Evolutionary conservation across 2,329 filamentous ascomycete species (phyloP).

Genomic region (Bipolaris victoriae): DNA sequence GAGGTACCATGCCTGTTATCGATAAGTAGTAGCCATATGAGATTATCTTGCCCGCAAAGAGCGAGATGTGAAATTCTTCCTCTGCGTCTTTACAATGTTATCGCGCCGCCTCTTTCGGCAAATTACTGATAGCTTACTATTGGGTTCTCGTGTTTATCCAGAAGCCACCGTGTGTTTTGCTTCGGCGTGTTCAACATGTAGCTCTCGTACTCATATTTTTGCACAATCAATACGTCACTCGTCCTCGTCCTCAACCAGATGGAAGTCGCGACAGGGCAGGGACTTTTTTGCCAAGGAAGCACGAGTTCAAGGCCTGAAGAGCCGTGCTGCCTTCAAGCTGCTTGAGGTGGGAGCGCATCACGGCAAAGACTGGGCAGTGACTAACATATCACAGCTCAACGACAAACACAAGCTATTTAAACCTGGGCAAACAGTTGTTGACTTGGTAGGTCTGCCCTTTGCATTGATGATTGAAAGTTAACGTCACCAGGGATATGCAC

Average conservation of each 20-base stretch:
- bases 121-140: constrained; percentile 44
- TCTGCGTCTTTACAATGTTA: constrained; percentile 38
- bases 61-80: constrained; percentile 6
- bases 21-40: constrained; percentile 12
- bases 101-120: constrained; percentile 46
- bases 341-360: constrained; percentile 67
- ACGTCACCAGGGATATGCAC: constrained; percentile 70
- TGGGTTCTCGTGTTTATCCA: constrained; percentile 19
- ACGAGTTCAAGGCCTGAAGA: constrained; percentile 80
- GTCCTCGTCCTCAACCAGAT: constrained; percentile 71
- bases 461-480: constrained; percentile 16
- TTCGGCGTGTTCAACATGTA: constrained; percentile 21
- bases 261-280: constrained; percentile 78
- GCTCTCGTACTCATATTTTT: constrained; percentile 7
- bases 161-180: constrained; percentile 19
- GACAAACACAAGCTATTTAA: constrained; percentile 79
- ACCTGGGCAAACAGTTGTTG: constrained; percentile 82
- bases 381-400: constrained; percentile 68
- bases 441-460: constrained; percentile 65
- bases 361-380: background rate
- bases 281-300: constrained; percentile 79
- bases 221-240: constrained; percentile 22
- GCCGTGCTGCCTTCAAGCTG: constrained; percentile 91
- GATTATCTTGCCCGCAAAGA: constrained; percentile 1
- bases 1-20: constrained; percentile 9